phyloP scores from a whole-genome alignment of 495 filamentous ascomycete genomes.

The Hypoxylon perforatum region DNA sequence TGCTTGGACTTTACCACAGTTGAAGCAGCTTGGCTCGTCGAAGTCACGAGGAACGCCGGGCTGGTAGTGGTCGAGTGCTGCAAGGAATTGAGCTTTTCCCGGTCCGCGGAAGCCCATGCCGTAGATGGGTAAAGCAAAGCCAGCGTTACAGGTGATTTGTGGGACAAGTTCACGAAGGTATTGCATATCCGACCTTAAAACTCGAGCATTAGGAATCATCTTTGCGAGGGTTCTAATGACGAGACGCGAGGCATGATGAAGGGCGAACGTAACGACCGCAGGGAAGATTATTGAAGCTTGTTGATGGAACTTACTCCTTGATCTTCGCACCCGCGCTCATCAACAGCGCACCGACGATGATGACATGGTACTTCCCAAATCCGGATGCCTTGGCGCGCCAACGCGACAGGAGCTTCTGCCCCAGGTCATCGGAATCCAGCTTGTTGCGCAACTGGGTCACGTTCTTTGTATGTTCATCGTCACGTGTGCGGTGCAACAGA shows the following conservation, averaged over 20 bases:
- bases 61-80: constrained; percentile 27
- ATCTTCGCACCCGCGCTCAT: constrained; percentile 35
- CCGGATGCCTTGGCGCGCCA: constrained; percentile 20
- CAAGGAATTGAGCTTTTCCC: constrained; percentile 33
- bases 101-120: constrained; percentile 33
- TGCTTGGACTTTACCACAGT: constrained; percentile 17
- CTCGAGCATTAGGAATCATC: background rate
- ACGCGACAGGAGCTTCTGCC: background rate
- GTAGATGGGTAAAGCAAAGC: background rate
- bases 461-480: background rate
- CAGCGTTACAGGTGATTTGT: constrained; percentile 12
- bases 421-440: constrained; percentile 13
- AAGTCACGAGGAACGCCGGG: constrained; percentile 30
- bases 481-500: constrained; percentile 1
- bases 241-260: too few relatives aligned
- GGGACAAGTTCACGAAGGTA: constrained; percentile 17
- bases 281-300: background rate
- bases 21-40: constrained; percentile 22
- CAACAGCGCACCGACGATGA: constrained; percentile 30
- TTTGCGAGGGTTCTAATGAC: too few relatives aligned
- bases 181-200: constrained; percentile 14
- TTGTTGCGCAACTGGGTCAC: background rate
- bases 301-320: constrained; percentile 11
- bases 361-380: constrained; percentile 16
- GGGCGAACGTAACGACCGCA: too few relatives aligned